Base-by-base conservation (phyloP, 805 yeast species). In the Saturnispora halmiae region DNA sequence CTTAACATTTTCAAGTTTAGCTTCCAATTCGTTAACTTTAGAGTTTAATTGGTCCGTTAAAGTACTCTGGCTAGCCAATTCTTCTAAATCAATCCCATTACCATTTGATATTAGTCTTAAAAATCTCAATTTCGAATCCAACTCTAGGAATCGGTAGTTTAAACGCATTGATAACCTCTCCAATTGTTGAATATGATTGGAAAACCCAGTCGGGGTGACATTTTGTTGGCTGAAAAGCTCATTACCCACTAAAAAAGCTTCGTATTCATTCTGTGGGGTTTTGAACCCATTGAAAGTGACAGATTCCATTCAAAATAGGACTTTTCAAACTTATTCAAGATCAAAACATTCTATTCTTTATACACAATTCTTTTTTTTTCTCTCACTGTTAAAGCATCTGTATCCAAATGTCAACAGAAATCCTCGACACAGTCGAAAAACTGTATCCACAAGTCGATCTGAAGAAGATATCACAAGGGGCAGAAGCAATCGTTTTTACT, bases 401-500 rank as follows among this genome's bases (percentile, higher is more conserved):
- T n/a, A 13, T 9, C 25, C 26, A 7, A 18, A 38, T 80, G 87
- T 77, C 86, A 8, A 70, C 69, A 15, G 65, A 61, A 21, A 62
- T 79, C 1, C 44, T 81, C 6, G 60, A 53, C 2, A 56, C 51
- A 26, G 78, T 76, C 0, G 60, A 67, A 36, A 31, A 48, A 1
- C 60, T 67, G 18, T 54, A 80, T 18, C 69, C 72, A 1, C 64
- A 70, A 31, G 64, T 79, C 6, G 74, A 77, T 0, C 54, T 81
- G 4, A 52, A 58, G 1, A 64, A 74, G 22, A 64, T 86, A 2
- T 82, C 94, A 0, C 96, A 86, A 54, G 96, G 96, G 20, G 96
- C 96, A 1, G 96, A 86, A 57, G 94, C 95, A 0, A 67, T 85
- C 9, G 87, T 85, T 2, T 83, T 82, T 58, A 56, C 65, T 10